Conservation (phyloP, 139 green algal species). For the Yamagishiella unicocca region DNA sequence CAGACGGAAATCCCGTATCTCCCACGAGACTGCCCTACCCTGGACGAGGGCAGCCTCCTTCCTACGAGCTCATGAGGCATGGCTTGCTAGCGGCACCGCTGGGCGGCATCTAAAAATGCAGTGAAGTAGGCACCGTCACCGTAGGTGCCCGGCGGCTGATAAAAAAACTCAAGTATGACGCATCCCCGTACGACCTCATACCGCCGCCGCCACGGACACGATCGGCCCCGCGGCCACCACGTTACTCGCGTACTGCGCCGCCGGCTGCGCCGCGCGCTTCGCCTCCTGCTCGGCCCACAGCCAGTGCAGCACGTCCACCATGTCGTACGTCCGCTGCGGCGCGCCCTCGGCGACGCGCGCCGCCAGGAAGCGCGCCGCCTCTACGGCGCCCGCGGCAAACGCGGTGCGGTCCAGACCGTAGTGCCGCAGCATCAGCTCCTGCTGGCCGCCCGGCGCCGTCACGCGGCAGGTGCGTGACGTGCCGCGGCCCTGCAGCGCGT, state of each 20-base stretch:
- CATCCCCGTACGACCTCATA: no score
- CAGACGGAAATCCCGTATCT: no score
- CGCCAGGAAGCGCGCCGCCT: conserved; percentile 89
- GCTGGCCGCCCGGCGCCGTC: background rate
- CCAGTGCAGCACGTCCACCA: conserved; percentile 93
- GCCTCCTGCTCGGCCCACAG: background rate
- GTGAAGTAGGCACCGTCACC: no score
- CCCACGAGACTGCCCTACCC: no score
- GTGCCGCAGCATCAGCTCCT: conserved; percentile 17
- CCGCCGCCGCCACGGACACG: background rate
- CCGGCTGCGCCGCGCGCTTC: background rate
- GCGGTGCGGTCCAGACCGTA: conserved; percentile 37
- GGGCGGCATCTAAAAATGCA: no score
- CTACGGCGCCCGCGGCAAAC: conserved; percentile 95
- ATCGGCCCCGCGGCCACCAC: background rate
- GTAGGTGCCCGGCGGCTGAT: no score
- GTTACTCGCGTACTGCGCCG: background rate
- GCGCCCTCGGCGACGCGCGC: conserved; percentile 66
- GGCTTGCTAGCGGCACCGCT: no score
- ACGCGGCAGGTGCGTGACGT: conserved; percentile 10
- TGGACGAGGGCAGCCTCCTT: no score
- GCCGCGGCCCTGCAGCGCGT: conserved; percentile 39
- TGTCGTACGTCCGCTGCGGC: conserved; percentile 92
- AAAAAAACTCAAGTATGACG: no score
- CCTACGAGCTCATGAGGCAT: no score